Percentiles rank a stretch among this genome's conserved stretches.
Conservation (phyloP, 805 yeast species). For the Metschnikowia cubensis region DNA sequence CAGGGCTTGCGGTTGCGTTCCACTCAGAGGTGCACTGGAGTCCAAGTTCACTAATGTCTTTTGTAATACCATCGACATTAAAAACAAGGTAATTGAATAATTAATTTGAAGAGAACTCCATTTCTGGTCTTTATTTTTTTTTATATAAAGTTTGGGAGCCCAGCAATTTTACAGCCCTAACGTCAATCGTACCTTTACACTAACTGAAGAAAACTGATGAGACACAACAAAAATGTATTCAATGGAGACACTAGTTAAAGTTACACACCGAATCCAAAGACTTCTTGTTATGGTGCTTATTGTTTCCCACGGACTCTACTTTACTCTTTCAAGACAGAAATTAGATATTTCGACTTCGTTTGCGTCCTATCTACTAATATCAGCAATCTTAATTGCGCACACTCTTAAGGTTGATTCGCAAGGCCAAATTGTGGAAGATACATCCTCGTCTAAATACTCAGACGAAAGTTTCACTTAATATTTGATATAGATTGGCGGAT, state of each 20-base stretch:
- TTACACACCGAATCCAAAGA: not conserved
- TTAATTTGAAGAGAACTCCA: not conserved
- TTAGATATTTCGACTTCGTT: not conserved
- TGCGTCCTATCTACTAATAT: not conserved
- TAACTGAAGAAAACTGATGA: not conserved
- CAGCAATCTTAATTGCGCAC: not conserved
- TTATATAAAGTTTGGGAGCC: not conserved
- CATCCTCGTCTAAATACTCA: not conserved
- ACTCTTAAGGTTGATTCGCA: not conserved
- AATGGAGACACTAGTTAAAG: not conserved
- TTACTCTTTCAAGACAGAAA: not conserved
- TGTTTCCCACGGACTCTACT: not conserved
- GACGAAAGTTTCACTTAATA: not conserved
- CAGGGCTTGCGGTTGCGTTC: slow-evolving; percentile 3
- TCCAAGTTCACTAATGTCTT: not conserved
- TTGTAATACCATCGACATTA: not conserved
- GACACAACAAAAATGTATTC: not conserved
- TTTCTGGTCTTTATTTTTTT: not conserved
- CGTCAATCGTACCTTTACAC: not conserved
- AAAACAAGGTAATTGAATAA: not conserved
- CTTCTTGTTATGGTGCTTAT: not conserved
- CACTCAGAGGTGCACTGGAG: not conserved
- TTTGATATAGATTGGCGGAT: not conserved
- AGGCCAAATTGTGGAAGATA: not conserved
- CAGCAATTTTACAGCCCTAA: too few relatives aligned